Evolutionary conservation across 2,329 filamentous ascomycete species (phyloP), one percentile per base, ranked within the genome.

Genomic region (Aotearoamyces nothofagi): DNA sequence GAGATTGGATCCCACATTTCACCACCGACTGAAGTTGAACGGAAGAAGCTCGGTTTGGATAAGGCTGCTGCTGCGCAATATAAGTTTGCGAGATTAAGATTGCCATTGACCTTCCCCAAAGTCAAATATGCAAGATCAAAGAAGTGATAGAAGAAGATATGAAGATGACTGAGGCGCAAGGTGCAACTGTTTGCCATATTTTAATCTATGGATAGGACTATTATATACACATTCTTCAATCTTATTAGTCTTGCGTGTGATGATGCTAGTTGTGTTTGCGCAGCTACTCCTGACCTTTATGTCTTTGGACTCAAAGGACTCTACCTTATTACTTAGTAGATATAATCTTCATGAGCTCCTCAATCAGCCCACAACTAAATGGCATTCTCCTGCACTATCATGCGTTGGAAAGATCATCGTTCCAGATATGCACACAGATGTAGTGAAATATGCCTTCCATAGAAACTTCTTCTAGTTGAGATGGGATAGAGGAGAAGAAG

Each of bases 101-200:
- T 94, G 37, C 90, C 90, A 3, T 57, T 94, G 26, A 66, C 75
- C 34, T 94, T 94, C 50, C 90, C 87, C 2, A 84, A 78, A 57
- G 35, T 45, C 6, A 34, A 41, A 1, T 41, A 41, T 34, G 42
- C 39, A 9, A 40, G 27, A n/a, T n/a, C n/a, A 20, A 20, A 20
- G 16, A 43, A 33, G 16, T 26, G 26, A 24, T 32, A 32, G 25
- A 29, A 19, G 12, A 11, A 25, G 19, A 13, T 16, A 5, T 27
- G 15, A n/a, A 19, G 11, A 17, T 22, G 19, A 16, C 7, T 10
- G 10, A 12, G 30, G 15, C 5, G 10, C 23, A 25, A 25, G 7
- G 23, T n/a, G n/a, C n/a, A n/a, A n/a, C n/a, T n/a, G n/a, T n/a
- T n/a, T n/a, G 23, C 23, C 23, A 9, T 11, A 25, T n/a, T n/a